phyloP scores from a whole-genome alignment of 768 basidiomycete genomes.

The Amyloporia xantha region DNA sequence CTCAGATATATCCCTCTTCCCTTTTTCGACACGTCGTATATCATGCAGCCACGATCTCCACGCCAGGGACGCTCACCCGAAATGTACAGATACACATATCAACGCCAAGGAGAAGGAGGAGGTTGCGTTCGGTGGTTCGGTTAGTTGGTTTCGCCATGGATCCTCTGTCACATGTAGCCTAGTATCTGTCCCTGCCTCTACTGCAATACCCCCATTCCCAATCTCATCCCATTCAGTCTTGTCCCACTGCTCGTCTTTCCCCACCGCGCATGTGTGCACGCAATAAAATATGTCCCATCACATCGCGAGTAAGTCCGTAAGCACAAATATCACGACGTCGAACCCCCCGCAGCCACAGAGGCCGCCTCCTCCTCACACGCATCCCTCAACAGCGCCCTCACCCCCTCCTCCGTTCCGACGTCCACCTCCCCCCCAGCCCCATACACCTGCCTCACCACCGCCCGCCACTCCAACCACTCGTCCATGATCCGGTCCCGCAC shows the following conservation, averaged over 20 bases:
- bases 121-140: too few relatives aligned
- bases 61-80: not conserved
- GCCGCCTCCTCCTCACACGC: conserved; percentile 10
- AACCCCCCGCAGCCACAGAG: not conserved
- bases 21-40: not conserved
- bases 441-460: conserved; percentile 13
- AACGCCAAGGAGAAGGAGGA: not conserved
- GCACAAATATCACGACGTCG: too few relatives aligned
- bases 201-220: not conserved
- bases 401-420: conserved; percentile 13
- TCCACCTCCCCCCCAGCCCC: conserved; percentile 1
- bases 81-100: not conserved
- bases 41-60: not conserved
- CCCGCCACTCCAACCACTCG: conserved; percentile 64
- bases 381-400: conserved; percentile 14
- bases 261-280: too few relatives aligned
- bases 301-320: too few relatives aligned
- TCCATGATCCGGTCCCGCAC: conserved; percentile 69
- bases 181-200: not conserved
- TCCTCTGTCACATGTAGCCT: not conserved
- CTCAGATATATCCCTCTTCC: not conserved
- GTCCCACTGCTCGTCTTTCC: too few relatives aligned
- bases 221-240: too few relatives aligned
- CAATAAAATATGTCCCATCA: too few relatives aligned
- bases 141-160: not conserved